phyloP scores from a whole-genome alignment of 345 rosid genomes.

The Populus pruinosa region DNA sequence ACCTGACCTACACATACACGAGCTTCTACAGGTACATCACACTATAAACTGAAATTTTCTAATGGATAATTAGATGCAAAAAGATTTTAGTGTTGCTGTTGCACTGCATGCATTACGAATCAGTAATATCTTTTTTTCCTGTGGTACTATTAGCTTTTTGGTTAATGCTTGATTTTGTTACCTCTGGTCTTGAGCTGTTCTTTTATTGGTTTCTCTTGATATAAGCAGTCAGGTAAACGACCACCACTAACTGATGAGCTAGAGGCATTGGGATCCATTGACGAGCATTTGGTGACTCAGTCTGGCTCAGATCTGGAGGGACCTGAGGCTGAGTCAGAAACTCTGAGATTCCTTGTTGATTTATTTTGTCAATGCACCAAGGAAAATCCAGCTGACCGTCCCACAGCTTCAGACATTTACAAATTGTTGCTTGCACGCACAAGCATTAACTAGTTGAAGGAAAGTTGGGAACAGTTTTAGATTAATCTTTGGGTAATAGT shows the following conservation, averaged over 20 bases:
- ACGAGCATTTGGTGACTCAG: conserved; percentile 27
- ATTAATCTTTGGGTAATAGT: conserved; percentile 11
- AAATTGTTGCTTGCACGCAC: conserved; percentile 38
- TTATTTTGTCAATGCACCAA: conserved; percentile 63
- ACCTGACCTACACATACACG: conserved; percentile 61
- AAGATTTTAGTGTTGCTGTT: not conserved
- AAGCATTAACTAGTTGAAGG: conserved; percentile 17
- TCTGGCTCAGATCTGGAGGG: conserved; percentile 30
- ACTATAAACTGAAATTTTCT: not conserved
- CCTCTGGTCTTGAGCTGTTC: conserved; percentile 6
- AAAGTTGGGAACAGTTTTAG: conserved; percentile 14
- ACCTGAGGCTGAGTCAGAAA: conserved; percentile 43
- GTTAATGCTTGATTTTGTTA: not conserved
- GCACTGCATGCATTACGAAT: not conserved
- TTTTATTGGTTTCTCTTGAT: not conserved
- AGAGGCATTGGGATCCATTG: conserved; percentile 39
- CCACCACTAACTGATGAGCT: conserved; percentile 62
- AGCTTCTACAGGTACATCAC: conserved; percentile 60
- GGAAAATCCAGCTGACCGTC: conserved; percentile 66
- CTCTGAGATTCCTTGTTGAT: conserved; percentile 61
- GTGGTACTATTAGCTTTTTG: not conserved
- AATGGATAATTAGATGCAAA: not conserved
- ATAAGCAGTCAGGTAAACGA: conserved; percentile 63
- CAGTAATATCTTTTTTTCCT: not conserved
- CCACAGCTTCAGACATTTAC: conserved; percentile 55